Base-by-base conservation (phyloP, 2,329 filamentous ascomycete species). In the Diplodia seriata region DNA sequence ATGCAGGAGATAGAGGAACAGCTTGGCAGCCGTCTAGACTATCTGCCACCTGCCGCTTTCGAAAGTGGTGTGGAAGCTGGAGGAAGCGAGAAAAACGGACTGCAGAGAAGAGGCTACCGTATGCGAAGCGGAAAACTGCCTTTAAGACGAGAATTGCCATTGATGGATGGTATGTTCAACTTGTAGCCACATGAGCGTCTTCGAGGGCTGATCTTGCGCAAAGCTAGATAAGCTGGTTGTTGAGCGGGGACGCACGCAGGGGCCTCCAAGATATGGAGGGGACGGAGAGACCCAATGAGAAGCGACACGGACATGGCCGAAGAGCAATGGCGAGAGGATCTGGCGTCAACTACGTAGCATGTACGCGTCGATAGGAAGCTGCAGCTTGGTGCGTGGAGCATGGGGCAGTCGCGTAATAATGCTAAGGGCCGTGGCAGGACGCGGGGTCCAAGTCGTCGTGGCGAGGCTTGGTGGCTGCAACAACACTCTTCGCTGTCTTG, bases 31-130 rank as follows among this genome's bases (percentile, higher is more conserved):
- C 33, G 26, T 20, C 62, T 14, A 23, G 33, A 31, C 33, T 55
- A 63, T 63, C 62, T n/a, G n/a, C 26, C 40, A 65, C 62, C 62
- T 65, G 49, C 62, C 62, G 49, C 15, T 43, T 47, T 55, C 31
- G 49, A 55, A 40, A 54, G 20, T 36, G 62, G 62, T 63, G 59
- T 50, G 23, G 29, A 47, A 50, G 59, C 26, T 20, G 8, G 9
- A 15, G 56, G 12, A 9, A 4, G 20, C 8, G 26, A 38, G 31
- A 7, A 26, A 31, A n/a, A 36, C 18, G n/a, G n/a, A 26, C 26
- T 5, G 23, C 23, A 12, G 18, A 33, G 40, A 49, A 50, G 12
- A 14, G 31, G 40, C 12, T 4, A 23, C 40, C 12, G 38, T 20
- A 23, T 6, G 40, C 38, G 9, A 4, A 40, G 36, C 20, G 26